Base-by-base conservation (phyloP, 345 rosid species). In the Cochlearia excelsa region DNA sequence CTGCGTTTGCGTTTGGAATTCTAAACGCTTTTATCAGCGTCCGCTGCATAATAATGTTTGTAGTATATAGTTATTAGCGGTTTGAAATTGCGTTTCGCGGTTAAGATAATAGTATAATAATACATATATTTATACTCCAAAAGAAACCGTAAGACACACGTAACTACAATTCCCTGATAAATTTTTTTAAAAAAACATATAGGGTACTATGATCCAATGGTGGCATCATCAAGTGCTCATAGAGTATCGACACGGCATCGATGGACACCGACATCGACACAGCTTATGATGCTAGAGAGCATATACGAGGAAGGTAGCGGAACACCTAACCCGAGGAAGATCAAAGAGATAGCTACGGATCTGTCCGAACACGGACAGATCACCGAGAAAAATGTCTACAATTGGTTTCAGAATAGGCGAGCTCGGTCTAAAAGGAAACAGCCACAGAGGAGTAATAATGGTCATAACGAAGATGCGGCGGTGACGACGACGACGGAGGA, bases 351-450 rank as follows among this genome's bases (percentile, higher is more conserved):
- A 29, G 61, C 91, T 0, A 9, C 56, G 16, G 79, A 82, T 49
- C 72, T 88, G 50, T 68, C 70, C 4, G 71, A 78, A 4, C 84
- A 82, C 27, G 96, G 94, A 35, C 87, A 73, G n/a, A 75, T 84
- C 50, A 69, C 84, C 0, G 96, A 85, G 75, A 75, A 81, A 5
- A 86, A 84, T 78, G 88, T 88, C 3, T 86, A 84, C 60, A 82
- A 86, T 39, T 88, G 91, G 96, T 88, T 86, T 60, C 90, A 84
- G 57, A 88, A 88, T 57, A 68, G 96, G 23, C 71, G 88, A 33
- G 96, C 91, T 62, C 82, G 94, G 39, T 72, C 82, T 0, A 88
- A 88, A 51, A 74, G 85, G 44, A 86, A 84, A 71, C 78, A 77
- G 43, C 49, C 57, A 28, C 69, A 26, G 48, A 45, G 45, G 9